Percentiles rank a stretch among this genome's conserved stretches.
phyloP scores from a whole-genome alignment of 495 filamentous ascomycete species.

The Trichoderma gamsii region DNA sequence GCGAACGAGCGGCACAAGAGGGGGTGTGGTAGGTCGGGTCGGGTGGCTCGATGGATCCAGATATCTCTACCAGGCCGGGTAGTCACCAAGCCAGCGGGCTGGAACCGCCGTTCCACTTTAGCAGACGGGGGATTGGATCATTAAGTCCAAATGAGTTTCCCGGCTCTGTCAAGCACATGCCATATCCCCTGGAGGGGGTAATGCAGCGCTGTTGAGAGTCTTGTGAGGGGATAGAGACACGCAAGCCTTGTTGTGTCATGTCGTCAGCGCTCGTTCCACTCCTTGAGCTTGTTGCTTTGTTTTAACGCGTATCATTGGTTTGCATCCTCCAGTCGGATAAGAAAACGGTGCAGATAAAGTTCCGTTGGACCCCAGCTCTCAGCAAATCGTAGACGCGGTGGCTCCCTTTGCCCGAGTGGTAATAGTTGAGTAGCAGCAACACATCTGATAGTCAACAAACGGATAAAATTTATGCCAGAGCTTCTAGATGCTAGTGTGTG shows the following conservation, averaged over 20 bases:
- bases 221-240: not conserved
- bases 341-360: not conserved
- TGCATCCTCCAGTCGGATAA: not conserved
- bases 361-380: not conserved
- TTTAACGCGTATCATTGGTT: not conserved
- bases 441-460: not conserved
- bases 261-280: not conserved
- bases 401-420: no score
- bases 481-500: constrained; percentile 3
- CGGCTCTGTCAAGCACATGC: not conserved
- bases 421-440: no score
- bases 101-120: not conserved
- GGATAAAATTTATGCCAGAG: constrained; percentile 10
- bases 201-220: not conserved
- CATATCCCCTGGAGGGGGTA: not conserved
- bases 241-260: not conserved
- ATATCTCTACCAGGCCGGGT: not conserved
- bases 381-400: no score
- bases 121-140: not conserved
- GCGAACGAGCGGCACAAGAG: constrained; percentile 1
- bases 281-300: not conserved
- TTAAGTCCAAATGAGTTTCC: not conserved
- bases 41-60: constrained; percentile 5
- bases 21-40: not conserved
- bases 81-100: constrained; percentile 12